Evolutionary conservation across 805 yeast species (phyloP), one percentile per base, ranked within the genome.

Genomic region (Wickerhamiella cacticola): DNA sequence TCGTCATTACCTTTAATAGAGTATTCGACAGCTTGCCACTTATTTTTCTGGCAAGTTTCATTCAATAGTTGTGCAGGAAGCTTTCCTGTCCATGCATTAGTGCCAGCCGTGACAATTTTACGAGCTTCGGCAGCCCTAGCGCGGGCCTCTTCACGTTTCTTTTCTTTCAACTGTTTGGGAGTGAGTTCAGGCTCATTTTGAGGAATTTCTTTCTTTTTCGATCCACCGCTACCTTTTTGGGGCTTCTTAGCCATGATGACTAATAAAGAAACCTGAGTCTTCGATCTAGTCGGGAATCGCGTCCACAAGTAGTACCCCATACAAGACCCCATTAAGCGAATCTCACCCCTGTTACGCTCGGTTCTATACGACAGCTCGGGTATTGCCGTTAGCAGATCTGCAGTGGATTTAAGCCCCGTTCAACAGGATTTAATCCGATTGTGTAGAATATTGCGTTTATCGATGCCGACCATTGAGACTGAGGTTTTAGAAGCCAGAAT

Each of bases 61-160:
- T 85, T 85, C 3, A 89, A 71, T 15, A 89, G 64, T 0, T 92
- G 79, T 2, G 83, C 86, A 0, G 98, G 97, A 13, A 89, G 68
- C 57, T 89, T 89, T 1, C 98, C 98, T 0, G 96, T 87, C 96
- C 96, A 87, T 24, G 89, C 85, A 40, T 79, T 67, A 31, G 81
- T 74, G 13, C 82, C 79, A 0, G 82, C 73, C 0, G 61, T 50
- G 28, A 79, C 82, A n/a, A 71, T 64, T 34, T 55, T 55, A 6
- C 61, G 57, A 4, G 58, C 50, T 21, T 57, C 61, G 2, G 61
- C 61, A 3, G 59, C 59, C 8, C 53, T 35, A 2, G 57, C 58
- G 2, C 56, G 58, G 2, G 24, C 73, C 61, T 54, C 78, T 59
- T 52, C 66, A 52, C 46, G 58, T 7, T 55, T 54, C 47, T 59